Conservation (phyloP, 2,329 filamentous ascomycete species). For the Endothia cerciana region DNA sequence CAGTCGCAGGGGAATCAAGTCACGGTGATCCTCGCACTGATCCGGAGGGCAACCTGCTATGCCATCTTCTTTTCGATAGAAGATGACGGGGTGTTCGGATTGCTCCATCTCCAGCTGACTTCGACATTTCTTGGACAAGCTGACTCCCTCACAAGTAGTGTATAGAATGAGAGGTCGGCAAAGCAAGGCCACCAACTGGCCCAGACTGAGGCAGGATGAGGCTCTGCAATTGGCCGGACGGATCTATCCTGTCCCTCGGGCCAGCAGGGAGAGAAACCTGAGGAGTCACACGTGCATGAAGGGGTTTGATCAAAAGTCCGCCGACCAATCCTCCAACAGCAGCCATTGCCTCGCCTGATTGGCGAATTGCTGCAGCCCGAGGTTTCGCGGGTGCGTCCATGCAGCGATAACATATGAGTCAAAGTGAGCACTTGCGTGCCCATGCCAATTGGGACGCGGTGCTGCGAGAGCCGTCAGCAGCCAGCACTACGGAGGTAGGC, state of each 20-base stretch:
- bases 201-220: not conserved
- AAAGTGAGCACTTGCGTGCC: slow-evolving; percentile 9
- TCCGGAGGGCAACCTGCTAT: not conserved
- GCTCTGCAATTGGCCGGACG: not conserved
- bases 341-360: slow-evolving; percentile 1
- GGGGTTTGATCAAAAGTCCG: not conserved
- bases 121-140: not conserved
- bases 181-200: not conserved
- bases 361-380: not conserved
- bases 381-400: not conserved
- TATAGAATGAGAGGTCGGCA: not conserved
- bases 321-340: not conserved
- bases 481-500: not conserved
- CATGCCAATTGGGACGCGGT: not conserved
- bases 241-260: not conserved
- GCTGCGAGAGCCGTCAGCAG: not conserved
- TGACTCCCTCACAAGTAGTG: not conserved
- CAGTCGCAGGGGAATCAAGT: no score
- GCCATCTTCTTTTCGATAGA: not conserved
- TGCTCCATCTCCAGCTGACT: not conserved
- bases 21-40: not conserved
- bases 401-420: slow-evolving; percentile 7
- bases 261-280: not conserved
- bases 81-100: not conserved
- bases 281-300: slow-evolving; percentile 2